Conservation (phyloP, 805 yeast species). For the Danielia oregonensis region DNA sequence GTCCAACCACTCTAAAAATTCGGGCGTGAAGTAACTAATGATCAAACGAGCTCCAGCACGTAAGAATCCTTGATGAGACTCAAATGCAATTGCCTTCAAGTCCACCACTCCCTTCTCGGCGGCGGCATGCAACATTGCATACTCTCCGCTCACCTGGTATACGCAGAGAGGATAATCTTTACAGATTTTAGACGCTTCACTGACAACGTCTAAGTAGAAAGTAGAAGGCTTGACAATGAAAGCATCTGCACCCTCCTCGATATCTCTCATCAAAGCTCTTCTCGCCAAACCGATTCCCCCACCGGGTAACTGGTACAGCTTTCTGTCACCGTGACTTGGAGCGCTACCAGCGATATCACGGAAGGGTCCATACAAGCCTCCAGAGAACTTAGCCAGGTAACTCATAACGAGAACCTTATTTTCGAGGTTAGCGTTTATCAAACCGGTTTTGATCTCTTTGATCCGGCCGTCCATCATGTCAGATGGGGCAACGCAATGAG, state of each 20-base stretch:
- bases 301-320: constrained; percentile 87
- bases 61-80: constrained; percentile 83
- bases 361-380: constrained; percentile 92
- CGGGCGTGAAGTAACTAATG: constrained; percentile 92
- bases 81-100: constrained; percentile 76
- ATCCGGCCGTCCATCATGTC: constrained; percentile 98
- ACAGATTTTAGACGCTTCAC: constrained; percentile 82
- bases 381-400: constrained; percentile 91
- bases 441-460: constrained; percentile 78
- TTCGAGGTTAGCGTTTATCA: constrained; percentile 76
- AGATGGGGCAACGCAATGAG: constrained; percentile 92
- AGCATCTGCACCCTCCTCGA: constrained; percentile 93
- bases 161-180: constrained; percentile 86
- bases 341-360: constrained; percentile 95
- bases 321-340: constrained; percentile 89
- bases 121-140: constrained; percentile 97
- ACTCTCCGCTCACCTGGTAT: constrained; percentile 96
- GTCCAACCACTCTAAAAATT: constrained; percentile 90
- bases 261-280: constrained; percentile 81
- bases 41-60: constrained; percentile 95
- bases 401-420: constrained; percentile 88
- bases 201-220: constrained; percentile 85
- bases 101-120: constrained; percentile 94
- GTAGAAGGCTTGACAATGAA: constrained; percentile 95
- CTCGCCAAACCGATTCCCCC: constrained; percentile 93